Conservation (phyloP, 2,329 filamentous ascomycete species). For the Verruconis gallopava region DNA sequence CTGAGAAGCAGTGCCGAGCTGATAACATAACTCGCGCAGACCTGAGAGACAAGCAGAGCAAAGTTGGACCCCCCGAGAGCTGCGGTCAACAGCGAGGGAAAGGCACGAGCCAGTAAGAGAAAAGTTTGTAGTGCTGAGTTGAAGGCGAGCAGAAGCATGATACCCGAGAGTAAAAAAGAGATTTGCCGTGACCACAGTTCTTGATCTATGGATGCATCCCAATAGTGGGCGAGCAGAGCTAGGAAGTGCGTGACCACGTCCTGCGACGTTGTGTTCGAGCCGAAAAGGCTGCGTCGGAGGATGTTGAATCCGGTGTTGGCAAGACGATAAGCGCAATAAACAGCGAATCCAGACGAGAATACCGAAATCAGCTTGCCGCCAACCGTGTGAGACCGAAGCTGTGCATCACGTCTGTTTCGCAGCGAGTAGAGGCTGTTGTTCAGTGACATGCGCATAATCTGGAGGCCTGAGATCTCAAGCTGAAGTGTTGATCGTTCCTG, state of each 20-base stretch:
- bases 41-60: conserved; percentile 66
- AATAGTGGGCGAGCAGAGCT: conserved; percentile 67
- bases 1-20: conserved; percentile 63
- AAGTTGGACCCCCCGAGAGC: conserved; percentile 35
- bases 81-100: conserved; percentile 58
- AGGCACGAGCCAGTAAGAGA: conserved; percentile 63
- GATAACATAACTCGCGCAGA: conserved; percentile 76
- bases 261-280: conserved; percentile 1
- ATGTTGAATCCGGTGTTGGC: conserved; percentile 57
- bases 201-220: conserved; percentile 72
- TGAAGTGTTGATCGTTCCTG: conserved; percentile 44
- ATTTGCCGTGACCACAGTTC: conserved; percentile 75
- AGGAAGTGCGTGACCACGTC: conserved; percentile 79
- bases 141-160: conserved; percentile 71
- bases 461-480: conserved; percentile 65
- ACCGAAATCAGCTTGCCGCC: conserved; percentile 52
- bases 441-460: conserved; percentile 65
- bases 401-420: conserved; percentile 48
- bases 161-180: conserved; percentile 68
- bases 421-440: conserved; percentile 52
- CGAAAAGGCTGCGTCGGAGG: conserved; percentile 39
- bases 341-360: conserved; percentile 55
- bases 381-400: conserved; percentile 53
- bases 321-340: conserved; percentile 79
- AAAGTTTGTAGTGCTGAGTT: conserved; percentile 78